Evolutionary conservation across 441 rosid genomes (phyloP), one percentile per base, ranked within the genome.

Genomic region (Erodium texanum): DNA sequence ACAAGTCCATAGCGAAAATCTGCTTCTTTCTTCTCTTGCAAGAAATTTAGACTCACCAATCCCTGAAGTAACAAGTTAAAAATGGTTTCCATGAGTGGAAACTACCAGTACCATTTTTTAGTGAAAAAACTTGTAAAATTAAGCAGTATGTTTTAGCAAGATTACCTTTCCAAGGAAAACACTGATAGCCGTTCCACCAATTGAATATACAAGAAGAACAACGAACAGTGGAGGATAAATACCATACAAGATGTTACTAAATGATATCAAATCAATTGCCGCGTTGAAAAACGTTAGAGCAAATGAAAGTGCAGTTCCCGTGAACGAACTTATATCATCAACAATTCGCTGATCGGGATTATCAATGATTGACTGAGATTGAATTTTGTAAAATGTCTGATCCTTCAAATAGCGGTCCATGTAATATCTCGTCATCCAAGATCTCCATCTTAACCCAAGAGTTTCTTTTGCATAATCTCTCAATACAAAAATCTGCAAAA

Each of bases 11-110:
- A 92, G 71, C 98, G 97, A 71, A 93, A 93, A 79, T 90, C 97
- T 27, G 98, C 97, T 77, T 89, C 98, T 81, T 89, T 93, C 82
- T 90, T 93, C 88, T 93, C 98, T 86, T 90, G 98, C 71, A 93
- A 79, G 82, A 93, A 90, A 82, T 93, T 93, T 71, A 93, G 87
- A 79, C 79, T 73, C 73, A 85, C 97, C 77, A 93, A 84, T 48
- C 85, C 97, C 97, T 93, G 81, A 75, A 84, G 71, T 38, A 36
- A 58, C 36, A 48, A 77, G 34, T 29, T 29, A 29, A 41, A 12
- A 76, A 72, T 24, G 62, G 61, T 32, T 74, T 61, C 5, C 65
- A 64, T 36, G 59, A 24, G 32, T 41, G 5, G 43, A 7, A 71
- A 71, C 3, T 16, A 16, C 61, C 9, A 15, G 18, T 29, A 34